These are phyloP conservation scores for Lachnellula arida DNA, from an alignment of 2,329 filamentous ascomycete genomes.

Conservation along the genomic window DNA sequence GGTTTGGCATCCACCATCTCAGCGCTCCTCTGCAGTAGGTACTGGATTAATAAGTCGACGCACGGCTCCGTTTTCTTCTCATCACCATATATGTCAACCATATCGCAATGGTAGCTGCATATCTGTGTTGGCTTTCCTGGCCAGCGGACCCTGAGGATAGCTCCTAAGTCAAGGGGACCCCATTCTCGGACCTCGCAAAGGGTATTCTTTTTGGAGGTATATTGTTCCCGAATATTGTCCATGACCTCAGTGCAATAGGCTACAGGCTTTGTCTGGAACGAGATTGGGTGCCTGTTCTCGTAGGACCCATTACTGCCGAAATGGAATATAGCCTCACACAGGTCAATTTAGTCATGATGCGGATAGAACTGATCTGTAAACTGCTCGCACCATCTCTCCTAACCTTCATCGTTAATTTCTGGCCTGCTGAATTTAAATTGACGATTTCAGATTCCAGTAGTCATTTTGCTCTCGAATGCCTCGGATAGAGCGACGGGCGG, in stretches of 20 bases:
- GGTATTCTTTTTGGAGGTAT: slow-evolving; percentile 30
- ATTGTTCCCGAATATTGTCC: slow-evolving; percentile 35
- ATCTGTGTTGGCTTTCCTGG: slow-evolving; percentile 35
- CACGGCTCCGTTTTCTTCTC: slow-evolving; percentile 34
- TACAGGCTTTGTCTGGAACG: slow-evolving; percentile 40
- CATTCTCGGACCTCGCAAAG: slow-evolving; percentile 7
- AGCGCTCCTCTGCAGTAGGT: slow-evolving; percentile 35
- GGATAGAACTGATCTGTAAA: slow-evolving; percentile 52
- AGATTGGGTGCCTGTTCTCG: slow-evolving; percentile 37
- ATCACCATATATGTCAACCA: slow-evolving; percentile 36
- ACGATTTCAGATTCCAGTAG: slow-evolving; percentile 30
- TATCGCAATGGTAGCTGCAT: slow-evolving; percentile 32
- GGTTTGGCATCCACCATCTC: slow-evolving; percentile 31
- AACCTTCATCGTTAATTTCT: slow-evolving; percentile 41
- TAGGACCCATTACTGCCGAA: slow-evolving; percentile 23
- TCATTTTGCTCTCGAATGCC: slow-evolving; percentile 30
- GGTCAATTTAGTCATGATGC: slow-evolving; percentile 48
- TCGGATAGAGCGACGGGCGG: not conserved
- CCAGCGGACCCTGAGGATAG: slow-evolving; percentile 28
- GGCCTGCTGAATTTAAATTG: not conserved
- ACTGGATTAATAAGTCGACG: slow-evolving; percentile 36
- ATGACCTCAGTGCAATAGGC: slow-evolving; percentile 36
- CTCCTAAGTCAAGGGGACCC: not conserved
- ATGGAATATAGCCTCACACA: slow-evolving; percentile 30
- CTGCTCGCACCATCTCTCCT: slow-evolving; percentile 41